These are phyloP conservation scores for Mycena metata DNA, from an alignment of 768 basidiomycete genomes.

Conservation along the genomic window DNA sequence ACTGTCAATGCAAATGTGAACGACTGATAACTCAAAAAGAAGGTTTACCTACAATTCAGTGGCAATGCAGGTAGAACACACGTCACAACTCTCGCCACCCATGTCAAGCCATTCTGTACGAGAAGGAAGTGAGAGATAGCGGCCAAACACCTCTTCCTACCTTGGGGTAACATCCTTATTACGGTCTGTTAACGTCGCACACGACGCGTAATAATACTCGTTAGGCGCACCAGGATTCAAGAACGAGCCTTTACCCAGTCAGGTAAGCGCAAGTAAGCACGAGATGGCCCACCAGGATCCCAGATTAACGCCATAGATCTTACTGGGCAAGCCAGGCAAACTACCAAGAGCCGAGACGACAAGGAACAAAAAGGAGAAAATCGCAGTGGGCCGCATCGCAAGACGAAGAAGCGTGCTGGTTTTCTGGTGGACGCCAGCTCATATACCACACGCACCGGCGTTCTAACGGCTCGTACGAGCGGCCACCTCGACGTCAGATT, in stretches of 20 bases:
- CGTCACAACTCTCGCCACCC: slow-evolving; percentile 75
- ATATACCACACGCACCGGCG: slow-evolving; percentile 3
- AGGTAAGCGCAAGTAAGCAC: slow-evolving; percentile 1
- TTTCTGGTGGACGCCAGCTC: slow-evolving; percentile 7
- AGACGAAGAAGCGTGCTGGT: neutral
- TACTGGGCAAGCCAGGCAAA: slow-evolving; percentile 49
- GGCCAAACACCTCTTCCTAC: too few relatives aligned
- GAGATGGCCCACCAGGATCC: slow-evolving; percentile 68
- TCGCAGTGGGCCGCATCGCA: slow-evolving; percentile 15
- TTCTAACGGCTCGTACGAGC: slow-evolving; percentile 18
- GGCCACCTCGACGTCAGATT: slow-evolving; percentile 9
- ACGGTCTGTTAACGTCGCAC: neutral
- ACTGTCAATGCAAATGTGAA: slow-evolving; percentile 49
- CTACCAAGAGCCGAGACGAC: slow-evolving; percentile 16
- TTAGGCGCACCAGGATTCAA: slow-evolving; percentile 74
- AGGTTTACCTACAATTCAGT: slow-evolving; percentile 70
- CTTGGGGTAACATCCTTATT: slow-evolving; percentile 73
- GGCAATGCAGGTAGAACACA: slow-evolving; percentile 74
- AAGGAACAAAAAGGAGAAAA: slow-evolving; percentile 12
- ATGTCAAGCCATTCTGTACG: slow-evolving; percentile 72
- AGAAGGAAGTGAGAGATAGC: too few relatives aligned
- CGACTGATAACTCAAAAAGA: neutral
- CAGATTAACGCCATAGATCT: slow-evolving; percentile 81
- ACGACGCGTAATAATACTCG: neutral
- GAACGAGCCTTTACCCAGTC: slow-evolving; percentile 66